These are phyloP conservation scores for Xylariales sp. DNA, from an alignment of 2,329 filamentous ascomycete species.

Conservation along the genomic window DNA sequence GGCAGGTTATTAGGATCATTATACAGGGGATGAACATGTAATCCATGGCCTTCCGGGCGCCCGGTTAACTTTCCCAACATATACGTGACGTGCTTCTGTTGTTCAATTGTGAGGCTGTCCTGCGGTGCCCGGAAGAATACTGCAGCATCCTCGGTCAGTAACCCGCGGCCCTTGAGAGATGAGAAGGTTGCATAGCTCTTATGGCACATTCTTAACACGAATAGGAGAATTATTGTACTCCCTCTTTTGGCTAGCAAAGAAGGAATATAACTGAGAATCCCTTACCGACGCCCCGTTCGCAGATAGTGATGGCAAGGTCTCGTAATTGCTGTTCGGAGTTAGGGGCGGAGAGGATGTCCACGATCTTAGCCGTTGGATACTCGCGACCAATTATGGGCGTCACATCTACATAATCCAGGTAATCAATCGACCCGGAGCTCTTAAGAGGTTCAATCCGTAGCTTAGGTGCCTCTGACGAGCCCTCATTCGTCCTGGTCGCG, in stretches of 20 bases:
- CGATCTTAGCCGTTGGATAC: slow-evolving; percentile 48
- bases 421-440: slow-evolving; percentile 47
- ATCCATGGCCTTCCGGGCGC: slow-evolving; percentile 47
- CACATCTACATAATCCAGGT: slow-evolving; percentile 49
- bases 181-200: too few species aligned
- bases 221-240: too few species aligned
- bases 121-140: slow-evolving; percentile 50
- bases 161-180: background rate
- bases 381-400: slow-evolving; percentile 52
- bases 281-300: slow-evolving; percentile 48
- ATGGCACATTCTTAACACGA: too few species aligned
- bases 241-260: too few species aligned
- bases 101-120: slow-evolving; percentile 49
- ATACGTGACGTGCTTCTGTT: slow-evolving; percentile 51
- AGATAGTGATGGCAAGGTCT: slow-evolving; percentile 52
- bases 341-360: slow-evolving; percentile 48
- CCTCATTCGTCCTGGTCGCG: slow-evolving; percentile 28
- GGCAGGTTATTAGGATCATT: slow-evolving; percentile 53
- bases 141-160: slow-evolving; percentile 9
- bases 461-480: slow-evolving; percentile 27
- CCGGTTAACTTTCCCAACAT: slow-evolving; percentile 50
- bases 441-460: slow-evolving; percentile 44
- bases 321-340: slow-evolving; percentile 49
- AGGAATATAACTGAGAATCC: background rate
- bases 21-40: slow-evolving; percentile 51